Evolutionary conservation across 495 filamentous ascomycete species (phyloP).

Genomic region (Tuber borchii): DNA sequence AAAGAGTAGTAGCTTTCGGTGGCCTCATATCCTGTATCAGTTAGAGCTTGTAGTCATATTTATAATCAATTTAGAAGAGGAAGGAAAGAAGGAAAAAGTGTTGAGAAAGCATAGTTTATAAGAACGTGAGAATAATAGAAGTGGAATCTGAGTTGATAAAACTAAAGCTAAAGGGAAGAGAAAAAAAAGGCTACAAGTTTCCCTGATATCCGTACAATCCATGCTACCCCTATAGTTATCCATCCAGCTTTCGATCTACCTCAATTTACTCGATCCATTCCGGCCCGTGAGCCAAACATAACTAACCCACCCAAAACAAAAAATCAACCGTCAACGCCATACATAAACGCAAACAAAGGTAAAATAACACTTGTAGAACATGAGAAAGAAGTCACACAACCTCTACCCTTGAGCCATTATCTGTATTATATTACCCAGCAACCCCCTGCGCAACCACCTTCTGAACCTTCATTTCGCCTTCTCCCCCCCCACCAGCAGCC

Average conservation of each 20-base stretch:
- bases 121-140: background rate
- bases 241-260: background rate
- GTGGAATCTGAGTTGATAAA: background rate
- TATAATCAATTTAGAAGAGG: too few species aligned
- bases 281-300: background rate
- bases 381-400: background rate
- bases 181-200: background rate
- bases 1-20: too few species aligned
- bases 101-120: background rate
- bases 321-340: too few species aligned
- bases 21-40: too few species aligned
- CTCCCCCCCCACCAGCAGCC: background rate
- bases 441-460: background rate
- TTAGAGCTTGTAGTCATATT: too few species aligned
- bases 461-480: background rate
- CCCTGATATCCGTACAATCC: background rate
- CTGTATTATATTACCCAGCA: background rate
- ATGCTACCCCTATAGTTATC: background rate
- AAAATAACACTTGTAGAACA: background rate
- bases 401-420: background rate
- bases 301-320: background rate
- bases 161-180: background rate
- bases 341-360: background rate
- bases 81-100: too few species aligned
- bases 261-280: background rate